Evolutionary conservation across 73 alveolate species (phyloP).

Genomic region (Paramecium caudatum): DNA sequence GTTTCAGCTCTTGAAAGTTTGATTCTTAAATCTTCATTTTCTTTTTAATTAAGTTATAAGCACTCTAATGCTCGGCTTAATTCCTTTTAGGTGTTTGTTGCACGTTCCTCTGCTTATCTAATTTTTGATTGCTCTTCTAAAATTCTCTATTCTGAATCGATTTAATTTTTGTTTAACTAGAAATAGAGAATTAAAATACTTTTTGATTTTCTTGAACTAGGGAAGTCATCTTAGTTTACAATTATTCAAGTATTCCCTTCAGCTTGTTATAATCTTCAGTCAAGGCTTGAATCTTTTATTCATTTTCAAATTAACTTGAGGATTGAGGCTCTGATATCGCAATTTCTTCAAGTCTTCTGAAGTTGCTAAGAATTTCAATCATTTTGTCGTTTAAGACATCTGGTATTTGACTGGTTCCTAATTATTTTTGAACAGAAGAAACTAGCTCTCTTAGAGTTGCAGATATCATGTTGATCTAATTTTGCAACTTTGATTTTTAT

Average conservation of each 20-base stretch:
- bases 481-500: background rate
- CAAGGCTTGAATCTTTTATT: constrained; percentile 1
- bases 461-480: constrained; percentile 38
- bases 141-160: constrained; percentile 30
- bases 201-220: constrained; percentile 51
- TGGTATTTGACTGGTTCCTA: constrained; percentile 2
- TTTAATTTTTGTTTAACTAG: constrained; percentile 20
- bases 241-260: constrained; percentile 48
- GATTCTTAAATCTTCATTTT: constrained; percentile 46
- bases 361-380: constrained; percentile 33
- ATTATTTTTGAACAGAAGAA: constrained; percentile 13
- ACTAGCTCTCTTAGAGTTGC: constrained; percentile 41
- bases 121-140: constrained; percentile 9
- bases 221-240: constrained; percentile 41
- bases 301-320: background rate
- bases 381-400: constrained; percentile 61
- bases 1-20: constrained; percentile 11
- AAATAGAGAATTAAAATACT: background rate
- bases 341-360: constrained; percentile 50
- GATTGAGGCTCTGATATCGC: background rate
- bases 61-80: constrained; percentile 59
- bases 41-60: constrained; percentile 29
- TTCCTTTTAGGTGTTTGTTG: background rate
- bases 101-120: background rate
- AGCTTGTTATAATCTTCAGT: constrained; percentile 64